A percentile compares a stretch with the other conserved stretches of the same genome.
phyloP scores from a whole-genome alignment of 495 filamentous ascomycete species.

The Neurospora intermedia region DNA sequence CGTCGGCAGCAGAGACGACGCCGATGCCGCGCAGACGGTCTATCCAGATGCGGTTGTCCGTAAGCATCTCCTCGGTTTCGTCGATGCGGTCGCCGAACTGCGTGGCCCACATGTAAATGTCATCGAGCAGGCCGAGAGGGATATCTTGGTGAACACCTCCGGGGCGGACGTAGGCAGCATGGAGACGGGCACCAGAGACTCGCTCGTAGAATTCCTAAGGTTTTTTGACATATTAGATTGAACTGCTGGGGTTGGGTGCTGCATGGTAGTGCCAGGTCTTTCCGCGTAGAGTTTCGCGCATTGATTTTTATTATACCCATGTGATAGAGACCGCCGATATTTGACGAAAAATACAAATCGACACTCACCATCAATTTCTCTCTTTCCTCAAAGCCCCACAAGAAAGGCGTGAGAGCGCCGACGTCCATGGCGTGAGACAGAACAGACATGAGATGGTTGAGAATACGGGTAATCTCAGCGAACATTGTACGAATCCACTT shows the following conservation, averaged over 20 bases:
- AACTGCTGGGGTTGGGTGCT: not conserved
- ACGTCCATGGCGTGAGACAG: slow-evolving; percentile 99
- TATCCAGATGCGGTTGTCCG: slow-evolving; percentile 99
- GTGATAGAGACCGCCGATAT: not conserved
- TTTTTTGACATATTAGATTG: not conserved
- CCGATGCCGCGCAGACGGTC: slow-evolving; percentile 84
- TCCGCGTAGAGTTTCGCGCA: not conserved
- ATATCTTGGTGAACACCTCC: slow-evolving; percentile 95
- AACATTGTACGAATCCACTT: slow-evolving; percentile 98
- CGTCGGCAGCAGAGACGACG: slow-evolving; percentile 82
- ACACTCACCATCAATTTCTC: slow-evolving; percentile 92
- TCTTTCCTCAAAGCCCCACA: slow-evolving; percentile 99
- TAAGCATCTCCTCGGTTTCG: slow-evolving; percentile 96
- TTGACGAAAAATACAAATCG: not conserved
- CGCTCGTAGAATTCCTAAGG: slow-evolving; percentile 97
- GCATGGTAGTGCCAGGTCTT: not conserved
- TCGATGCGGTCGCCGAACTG: slow-evolving; percentile 99
- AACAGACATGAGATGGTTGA: slow-evolving; percentile 98
- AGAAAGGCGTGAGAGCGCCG: slow-evolving; percentile 92
- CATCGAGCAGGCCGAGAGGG: slow-evolving; percentile 87
- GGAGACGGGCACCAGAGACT: slow-evolving; percentile 94
- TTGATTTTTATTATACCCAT: not conserved
- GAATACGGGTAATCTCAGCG: slow-evolving; percentile 84
- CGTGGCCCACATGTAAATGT: slow-evolving; percentile 99
- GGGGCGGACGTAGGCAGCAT: slow-evolving; percentile 95